These are phyloP conservation scores for Fusarium tuaranense DNA, from an alignment of 2,329 filamentous ascomycete genomes.

Conservation along the genomic window DNA sequence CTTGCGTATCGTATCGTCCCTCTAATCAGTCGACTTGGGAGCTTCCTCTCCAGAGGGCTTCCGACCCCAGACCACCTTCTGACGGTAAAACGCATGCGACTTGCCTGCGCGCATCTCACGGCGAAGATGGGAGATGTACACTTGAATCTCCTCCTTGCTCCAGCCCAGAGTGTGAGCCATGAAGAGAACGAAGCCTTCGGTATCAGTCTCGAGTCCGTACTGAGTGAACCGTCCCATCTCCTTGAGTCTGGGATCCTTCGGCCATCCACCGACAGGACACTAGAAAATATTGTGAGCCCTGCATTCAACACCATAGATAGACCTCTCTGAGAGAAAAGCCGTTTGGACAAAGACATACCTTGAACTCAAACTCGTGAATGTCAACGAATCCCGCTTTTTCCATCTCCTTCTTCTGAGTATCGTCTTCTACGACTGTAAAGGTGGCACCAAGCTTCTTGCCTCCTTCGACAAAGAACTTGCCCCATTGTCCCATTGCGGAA, in stretches of 20 bases:
- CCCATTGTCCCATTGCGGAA: constrained; percentile 19
- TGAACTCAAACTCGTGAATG: constrained; percentile 11
- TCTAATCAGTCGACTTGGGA: not conserved
- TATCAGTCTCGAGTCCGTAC: not conserved
- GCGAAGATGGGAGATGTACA: not conserved
- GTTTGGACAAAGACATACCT: not conserved
- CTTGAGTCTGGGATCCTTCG: not conserved
- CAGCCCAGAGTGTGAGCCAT: constrained; percentile 1
- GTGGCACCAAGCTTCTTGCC: constrained; percentile 9
- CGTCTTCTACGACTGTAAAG: constrained; percentile 17
- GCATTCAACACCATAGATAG: not conserved
- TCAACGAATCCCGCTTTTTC: constrained; percentile 20
- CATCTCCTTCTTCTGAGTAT: constrained; percentile 10
- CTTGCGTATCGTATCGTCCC: not conserved
- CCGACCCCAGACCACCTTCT: not conserved
- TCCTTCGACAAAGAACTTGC: constrained; percentile 23
- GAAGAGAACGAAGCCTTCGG: not conserved
- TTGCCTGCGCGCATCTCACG: not conserved
- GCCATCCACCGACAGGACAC: not conserved
- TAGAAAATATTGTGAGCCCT: not conserved
- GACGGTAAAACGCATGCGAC: not conserved
- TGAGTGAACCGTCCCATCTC: not conserved
- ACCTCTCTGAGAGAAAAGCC: not conserved
- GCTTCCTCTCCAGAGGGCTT: not conserved
- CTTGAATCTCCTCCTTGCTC: not conserved